Evolutionary conservation across 805 yeast species (phyloP), one percentile per base, ranked within the genome.

Genomic region (Ogataea pignaliae): DNA sequence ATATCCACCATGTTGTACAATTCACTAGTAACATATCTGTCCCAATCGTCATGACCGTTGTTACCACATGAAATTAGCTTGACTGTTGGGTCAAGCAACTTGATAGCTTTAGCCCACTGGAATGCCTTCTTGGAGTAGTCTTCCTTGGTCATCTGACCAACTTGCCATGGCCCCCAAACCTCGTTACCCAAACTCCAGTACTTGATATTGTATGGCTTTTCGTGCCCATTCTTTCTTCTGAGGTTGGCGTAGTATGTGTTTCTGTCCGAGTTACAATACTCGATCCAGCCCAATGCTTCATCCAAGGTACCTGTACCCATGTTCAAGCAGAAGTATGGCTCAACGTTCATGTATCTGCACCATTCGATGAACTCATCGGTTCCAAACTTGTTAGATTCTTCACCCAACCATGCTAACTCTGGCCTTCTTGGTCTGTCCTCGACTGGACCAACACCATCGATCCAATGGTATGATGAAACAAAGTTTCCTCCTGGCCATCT

Each of bases 401-500:
- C 65, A 30, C 35, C 35, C 13, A 52, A 47, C 69, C 69, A 64
- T 13, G 69, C 69, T 34, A 63, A 53, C 43, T 63, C 69, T 3
- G 66, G 67, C 40, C 67, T 46, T 38, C 59, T 45, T n/a, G 66
- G 67, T 37, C 69, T 53, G 10, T 46, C 16, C 26, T 56, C 59
- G 33, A 50, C 50, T 10, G 68, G 67, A 2, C 68, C 68, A 30
- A 64, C 59, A 6, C 63, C 68, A 39, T 64, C 68, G 17, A 51
- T 38, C 68, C 68, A 64, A 39, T 64, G 68, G 39, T 64, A 64
- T 5, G 65, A 54, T 3, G 63, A 55, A 18, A 61, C 67, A 47
- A 64, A 64, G 42, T 64, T 64, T 12, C 69, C 69, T 12, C 69
- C 69, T 30, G 69, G 69, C 59, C 65, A 64, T 41, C 69, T 53